Evolutionary conservation across 306 rosid genomes (phyloP).

Genomic region (Betula pendula): DNA sequence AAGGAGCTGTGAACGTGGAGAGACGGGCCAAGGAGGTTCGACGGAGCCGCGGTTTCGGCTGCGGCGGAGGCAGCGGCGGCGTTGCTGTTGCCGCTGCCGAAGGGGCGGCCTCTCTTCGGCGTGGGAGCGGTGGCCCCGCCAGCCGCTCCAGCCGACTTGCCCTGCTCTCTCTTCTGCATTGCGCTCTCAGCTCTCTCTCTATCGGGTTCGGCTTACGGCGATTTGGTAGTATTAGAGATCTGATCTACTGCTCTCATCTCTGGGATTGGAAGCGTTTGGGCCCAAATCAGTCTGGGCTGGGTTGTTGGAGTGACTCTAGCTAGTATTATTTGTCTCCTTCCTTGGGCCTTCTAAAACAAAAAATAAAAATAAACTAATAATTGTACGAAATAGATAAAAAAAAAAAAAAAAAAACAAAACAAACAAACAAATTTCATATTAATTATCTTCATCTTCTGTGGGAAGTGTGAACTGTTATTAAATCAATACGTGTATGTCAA

Average conservation of each 20-base stretch:
- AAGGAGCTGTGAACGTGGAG: conserved; percentile 88
- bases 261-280: not conserved
- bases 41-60: conserved; percentile 70
- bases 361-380: too few species aligned
- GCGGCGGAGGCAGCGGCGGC: conserved; percentile 51
- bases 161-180: conserved; percentile 96
- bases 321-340: too few species aligned
- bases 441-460: too few species aligned
- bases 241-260: not conserved
- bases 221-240: not conserved
- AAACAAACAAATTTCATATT: too few species aligned
- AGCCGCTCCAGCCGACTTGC: conserved; percentile 60
- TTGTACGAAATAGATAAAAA: too few species aligned
- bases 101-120: conserved; percentile 90
- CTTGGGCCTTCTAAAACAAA: too few species aligned
- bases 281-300: too few species aligned
- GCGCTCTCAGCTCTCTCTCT: not conserved
- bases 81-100: conserved; percentile 69
- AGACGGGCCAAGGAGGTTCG: conserved; percentile 88
- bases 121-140: conserved; percentile 76
- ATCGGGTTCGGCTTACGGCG: conserved; percentile 6
- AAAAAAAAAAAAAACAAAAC: too few species aligned
- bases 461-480: too few species aligned
- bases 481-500: too few species aligned
- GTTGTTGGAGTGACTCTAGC: too few species aligned